Evolutionary conservation across 768 basidiomycete species (phyloP).

Genomic region (Lactarius indigo): DNA sequence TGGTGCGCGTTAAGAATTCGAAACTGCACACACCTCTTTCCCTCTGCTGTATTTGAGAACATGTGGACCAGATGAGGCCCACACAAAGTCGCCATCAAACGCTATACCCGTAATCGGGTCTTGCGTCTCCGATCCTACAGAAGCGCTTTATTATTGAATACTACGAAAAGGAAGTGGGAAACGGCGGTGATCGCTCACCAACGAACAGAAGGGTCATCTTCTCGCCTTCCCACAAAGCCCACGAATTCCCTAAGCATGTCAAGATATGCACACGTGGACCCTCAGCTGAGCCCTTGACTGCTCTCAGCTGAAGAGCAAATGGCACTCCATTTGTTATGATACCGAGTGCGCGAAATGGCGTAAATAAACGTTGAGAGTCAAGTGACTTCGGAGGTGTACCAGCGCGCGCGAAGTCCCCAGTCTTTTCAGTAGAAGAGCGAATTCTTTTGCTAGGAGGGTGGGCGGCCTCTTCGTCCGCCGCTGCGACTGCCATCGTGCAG

Average conservation of each 20-base stretch:
- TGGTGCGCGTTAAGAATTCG: background rate
- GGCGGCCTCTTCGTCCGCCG: slow-evolving; percentile 5
- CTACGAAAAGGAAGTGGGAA: background rate
- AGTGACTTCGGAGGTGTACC: slow-evolving; percentile 1
- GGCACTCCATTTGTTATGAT: slow-evolving; percentile 89
- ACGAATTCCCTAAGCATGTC: slow-evolving; percentile 83
- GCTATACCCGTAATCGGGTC: slow-evolving; percentile 70
- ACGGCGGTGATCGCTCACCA: slow-evolving; percentile 51
- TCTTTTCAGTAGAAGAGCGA: slow-evolving; percentile 10
- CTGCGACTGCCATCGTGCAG: slow-evolving; percentile 6
- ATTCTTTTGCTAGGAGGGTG: slow-evolving; percentile 14
- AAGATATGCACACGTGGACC: slow-evolving; percentile 81
- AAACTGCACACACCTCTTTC: slow-evolving; percentile 60
- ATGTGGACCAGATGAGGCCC: slow-evolving; percentile 66
- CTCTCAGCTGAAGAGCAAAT: slow-evolving; percentile 81
- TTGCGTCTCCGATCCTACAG: slow-evolving; percentile 74
- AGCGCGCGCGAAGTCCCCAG: background rate
- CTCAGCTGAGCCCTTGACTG: slow-evolving; percentile 78
- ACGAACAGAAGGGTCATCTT: slow-evolving; percentile 92
- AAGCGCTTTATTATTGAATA: slow-evolving; percentile 6
- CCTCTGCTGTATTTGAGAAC: slow-evolving; percentile 82
- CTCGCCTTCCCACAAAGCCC: slow-evolving; percentile 96
- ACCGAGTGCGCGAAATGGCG: slow-evolving; percentile 94
- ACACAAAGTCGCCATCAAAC: slow-evolving; percentile 85
- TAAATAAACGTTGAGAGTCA: slow-evolving; percentile 56